Conservation (phyloP, 2,329 filamentous ascomycete genomes). For the Aspergillus phoenicis region DNA sequence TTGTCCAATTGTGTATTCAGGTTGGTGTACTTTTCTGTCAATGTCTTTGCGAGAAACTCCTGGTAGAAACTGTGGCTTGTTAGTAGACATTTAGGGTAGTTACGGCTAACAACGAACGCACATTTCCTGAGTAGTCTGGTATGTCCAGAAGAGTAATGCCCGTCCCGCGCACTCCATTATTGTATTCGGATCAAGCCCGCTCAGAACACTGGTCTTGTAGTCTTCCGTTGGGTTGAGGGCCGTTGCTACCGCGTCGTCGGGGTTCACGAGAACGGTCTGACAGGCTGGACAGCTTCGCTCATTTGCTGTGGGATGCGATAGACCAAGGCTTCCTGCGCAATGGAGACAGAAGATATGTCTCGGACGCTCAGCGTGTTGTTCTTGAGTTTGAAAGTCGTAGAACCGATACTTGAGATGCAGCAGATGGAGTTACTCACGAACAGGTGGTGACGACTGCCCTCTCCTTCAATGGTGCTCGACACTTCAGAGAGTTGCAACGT, state of each 20-base stretch:
- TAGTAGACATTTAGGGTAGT: conserved; percentile 6
- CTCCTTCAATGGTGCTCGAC: conserved; percentile 68
- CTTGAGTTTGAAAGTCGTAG: conserved; percentile 4
- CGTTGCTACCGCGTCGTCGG: conserved; percentile 73
- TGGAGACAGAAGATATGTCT: conserved; percentile 84
- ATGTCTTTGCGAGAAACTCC: conserved; percentile 69
- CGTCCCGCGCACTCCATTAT: conserved; percentile 86
- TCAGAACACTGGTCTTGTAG: conserved; percentile 84
- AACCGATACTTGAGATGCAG: background rate
- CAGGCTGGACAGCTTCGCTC: conserved; percentile 75
- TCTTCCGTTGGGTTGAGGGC: conserved; percentile 79
- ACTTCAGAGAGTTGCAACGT: conserved; percentile 79
- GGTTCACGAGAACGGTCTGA: conserved; percentile 64
- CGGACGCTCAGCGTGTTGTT: conserved; percentile 14
- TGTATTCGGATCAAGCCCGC: conserved; percentile 75
- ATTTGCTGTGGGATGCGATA: conserved; percentile 59
- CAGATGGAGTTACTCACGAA: conserved; percentile 59
- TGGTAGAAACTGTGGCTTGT: conserved; percentile 66
- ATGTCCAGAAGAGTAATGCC: conserved; percentile 81
- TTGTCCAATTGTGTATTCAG: conserved; percentile 71
- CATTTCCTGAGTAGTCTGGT: conserved; percentile 84
- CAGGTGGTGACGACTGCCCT: conserved; percentile 85
- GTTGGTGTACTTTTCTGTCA: conserved; percentile 70
- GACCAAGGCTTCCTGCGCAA: conserved; percentile 68
- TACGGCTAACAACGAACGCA: conserved; percentile 42